A percentile compares a stretch with the other conserved stretches of the same genome.
These are phyloP conservation scores for Colletotrichum sidae DNA, from an alignment of 2,329 filamentous ascomycete species.

Conservation along the genomic window DNA sequence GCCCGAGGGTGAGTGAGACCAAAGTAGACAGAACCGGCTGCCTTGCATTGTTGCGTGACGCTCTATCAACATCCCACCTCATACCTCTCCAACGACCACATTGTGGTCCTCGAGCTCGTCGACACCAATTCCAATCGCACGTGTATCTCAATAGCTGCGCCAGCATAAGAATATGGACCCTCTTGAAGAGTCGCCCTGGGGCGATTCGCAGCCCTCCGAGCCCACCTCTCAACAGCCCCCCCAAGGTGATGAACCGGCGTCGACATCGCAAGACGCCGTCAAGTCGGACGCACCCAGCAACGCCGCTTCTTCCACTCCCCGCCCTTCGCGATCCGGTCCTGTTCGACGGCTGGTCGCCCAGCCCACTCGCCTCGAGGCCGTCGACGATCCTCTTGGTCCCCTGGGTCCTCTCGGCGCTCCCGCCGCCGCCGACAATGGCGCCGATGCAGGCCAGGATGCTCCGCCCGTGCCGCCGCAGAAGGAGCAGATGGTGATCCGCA, in stretches of 20 bases:
- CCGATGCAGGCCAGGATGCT: slow-evolving; percentile 61
- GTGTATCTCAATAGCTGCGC: slow-evolving; percentile 4
- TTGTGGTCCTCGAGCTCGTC: slow-evolving; percentile 3
- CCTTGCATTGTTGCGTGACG: slow-evolving; percentile 25
- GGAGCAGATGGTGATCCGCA: slow-evolving; percentile 72
- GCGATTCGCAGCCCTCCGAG: slow-evolving; percentile 54
- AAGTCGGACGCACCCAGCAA: slow-evolving; percentile 45
- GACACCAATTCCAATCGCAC: slow-evolving; percentile 10
- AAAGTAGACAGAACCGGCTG: slow-evolving; percentile 28
- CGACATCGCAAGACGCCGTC: slow-evolving; percentile 43
- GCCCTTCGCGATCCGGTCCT: slow-evolving; percentile 59
- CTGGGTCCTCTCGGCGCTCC: slow-evolving; percentile 74
- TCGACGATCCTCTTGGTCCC: slow-evolving; percentile 82
- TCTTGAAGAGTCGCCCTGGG: slow-evolving; percentile 66
- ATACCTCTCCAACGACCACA: background rate
- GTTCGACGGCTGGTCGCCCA: slow-evolving; percentile 76
- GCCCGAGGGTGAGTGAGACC: slow-evolving; percentile 16
- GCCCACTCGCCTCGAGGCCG: slow-evolving; percentile 81
- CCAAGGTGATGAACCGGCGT: slow-evolving; percentile 41
- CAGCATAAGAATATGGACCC: slow-evolving; percentile 53
- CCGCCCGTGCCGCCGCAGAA: slow-evolving; percentile 78
- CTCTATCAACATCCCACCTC: slow-evolving; percentile 21
- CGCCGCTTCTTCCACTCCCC: slow-evolving; percentile 43
- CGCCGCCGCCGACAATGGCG: slow-evolving; percentile 49
- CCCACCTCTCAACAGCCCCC: slow-evolving; percentile 48